Base-by-base conservation (phyloP, 345 rosid species). In the Eucalyptus decipiens region DNA sequence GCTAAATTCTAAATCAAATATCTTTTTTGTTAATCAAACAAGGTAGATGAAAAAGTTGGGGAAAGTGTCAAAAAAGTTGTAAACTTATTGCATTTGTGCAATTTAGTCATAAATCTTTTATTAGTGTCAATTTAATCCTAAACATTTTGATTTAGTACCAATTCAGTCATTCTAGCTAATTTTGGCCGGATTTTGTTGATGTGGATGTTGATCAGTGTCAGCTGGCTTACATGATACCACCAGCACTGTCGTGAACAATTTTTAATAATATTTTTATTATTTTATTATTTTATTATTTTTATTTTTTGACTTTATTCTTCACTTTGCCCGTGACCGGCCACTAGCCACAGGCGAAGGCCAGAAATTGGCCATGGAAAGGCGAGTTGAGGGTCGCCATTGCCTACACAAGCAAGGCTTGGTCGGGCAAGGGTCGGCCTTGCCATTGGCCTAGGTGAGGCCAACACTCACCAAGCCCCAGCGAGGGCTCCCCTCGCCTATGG, bases 191-290 rank as follows among this genome's bases (percentile, higher is more conserved):
- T 50, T 47, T 50, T 50, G 3, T 50, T 50, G 8, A 16, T 16
- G 19, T 16, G 52, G 2, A 50, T 6, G 8, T 1, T 0, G 1
- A 1, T 50, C 1, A 47, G 2, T 4, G 5, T 47, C 5, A 4
- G 1, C 1, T 1, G 2, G 19, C 19, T 50, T 50, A 17, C 3
- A 6, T 16, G 19, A 50, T 0, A 16, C 7, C 0, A 3, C 3
- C 1, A 16, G 0, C 3, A 0, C 3, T 16, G 1, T 50, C 0
- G 19, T 50, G 8, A 17, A 50, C 0, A 50, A 50, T 3, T 50
- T 50, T 50, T 50, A 50, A 50, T 50, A 49, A 49, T 51, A 51
- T 51, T 50, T 16, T 11, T 48, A 48, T 47, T 48, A n/a, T n/a
- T n/a, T n/a, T n/a, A n/a, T n/a, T n/a, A 48, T 16, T 6, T 51